Base-by-base conservation (phyloP, 139 green algal species). In the Volvox africanus region DNA sequence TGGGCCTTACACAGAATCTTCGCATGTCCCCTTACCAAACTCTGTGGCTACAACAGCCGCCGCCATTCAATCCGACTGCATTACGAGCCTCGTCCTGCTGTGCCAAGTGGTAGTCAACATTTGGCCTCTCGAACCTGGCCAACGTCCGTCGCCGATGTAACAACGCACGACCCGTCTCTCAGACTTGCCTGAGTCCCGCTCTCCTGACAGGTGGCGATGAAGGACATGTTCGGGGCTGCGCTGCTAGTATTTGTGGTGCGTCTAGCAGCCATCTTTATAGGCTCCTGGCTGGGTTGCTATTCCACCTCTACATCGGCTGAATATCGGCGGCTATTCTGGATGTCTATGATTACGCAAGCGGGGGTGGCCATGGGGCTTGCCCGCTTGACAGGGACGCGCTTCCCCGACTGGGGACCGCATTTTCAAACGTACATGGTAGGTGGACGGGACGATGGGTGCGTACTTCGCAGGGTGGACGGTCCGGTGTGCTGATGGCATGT, bases 331-430 rank as follows among this genome's bases (percentile, higher is more conserved):
- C 68, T 91, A n/a, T 95, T 98, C 73, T 98, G 96, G 96, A 89
- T 95, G 85, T 94, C 92, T 80, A 98, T 98, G 97, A 89, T 98
- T 81, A 98, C 97, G 17, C 97, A 98, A 95, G 97, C 94, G 37
- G 97, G 97, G 26, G 96, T 99, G 68, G 97, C 97, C 6, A 95
- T 99, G 94, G 97, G 97, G 0, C 92, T 99, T 80, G 93, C 95
- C 1, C 95, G 96, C 35, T 92, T 96, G 24, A 95, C 96, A n/a
- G 95, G 95, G 26, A 94, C 92, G 0, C 91, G 94, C 11, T 96
- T 97, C 86, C 94, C 95, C 18, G 85, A 94, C 50, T 98, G 97
- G 97, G 97, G 97, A 2, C 92, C 93, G 28, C 89, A 96, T 62
- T 98, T 98, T 90, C 94, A 95, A 36, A 97, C 96, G 1, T 93